Evolutionary conservation across 768 basidiomycete species (phyloP).

Genomic region (Boletellus ananiceps): DNA sequence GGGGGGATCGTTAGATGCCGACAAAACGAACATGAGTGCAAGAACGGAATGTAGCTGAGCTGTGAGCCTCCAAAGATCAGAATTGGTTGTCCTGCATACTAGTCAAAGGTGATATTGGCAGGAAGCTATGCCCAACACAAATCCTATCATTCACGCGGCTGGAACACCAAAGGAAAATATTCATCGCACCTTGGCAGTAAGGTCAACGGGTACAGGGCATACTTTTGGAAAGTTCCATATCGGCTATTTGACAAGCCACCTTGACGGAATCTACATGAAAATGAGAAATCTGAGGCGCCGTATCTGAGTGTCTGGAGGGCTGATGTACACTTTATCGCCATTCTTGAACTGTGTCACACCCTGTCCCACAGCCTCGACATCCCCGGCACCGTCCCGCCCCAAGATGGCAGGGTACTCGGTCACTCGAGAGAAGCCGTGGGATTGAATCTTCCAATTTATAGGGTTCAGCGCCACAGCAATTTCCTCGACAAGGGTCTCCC

Average conservation of each 20-base stretch:
- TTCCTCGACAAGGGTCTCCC: constrained; percentile 42
- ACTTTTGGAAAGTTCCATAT: constrained; percentile 27
- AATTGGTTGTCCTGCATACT: constrained; percentile 28
- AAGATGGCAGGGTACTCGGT: constrained; percentile 34
- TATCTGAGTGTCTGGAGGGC: too few relatives aligned
- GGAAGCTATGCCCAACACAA: constrained; percentile 35
- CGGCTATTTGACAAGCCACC: neutral
- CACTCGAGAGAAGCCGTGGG: neutral
- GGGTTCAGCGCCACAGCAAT: constrained; percentile 42
- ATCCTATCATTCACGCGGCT: neutral
- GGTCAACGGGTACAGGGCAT: constrained; percentile 22
- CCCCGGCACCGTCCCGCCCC: constrained; percentile 39
- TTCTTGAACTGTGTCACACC: constrained; percentile 34
- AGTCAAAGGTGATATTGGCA: constrained; percentile 32
- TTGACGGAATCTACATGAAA: constrained; percentile 17
- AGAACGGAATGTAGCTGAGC: neutral
- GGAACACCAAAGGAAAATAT: neutral
- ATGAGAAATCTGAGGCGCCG: neutral
- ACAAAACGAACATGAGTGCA: too few relatives aligned
- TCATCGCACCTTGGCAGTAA: constrained; percentile 11
- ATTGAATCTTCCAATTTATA: constrained; percentile 34
- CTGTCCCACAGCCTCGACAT: constrained; percentile 36
- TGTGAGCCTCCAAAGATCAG: constrained; percentile 36
- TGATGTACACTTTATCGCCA: constrained; percentile 27
- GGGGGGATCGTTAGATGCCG: too few relatives aligned